Conservation (phyloP, 83 land plant species). For the Isoetes engelmannii region DNA sequence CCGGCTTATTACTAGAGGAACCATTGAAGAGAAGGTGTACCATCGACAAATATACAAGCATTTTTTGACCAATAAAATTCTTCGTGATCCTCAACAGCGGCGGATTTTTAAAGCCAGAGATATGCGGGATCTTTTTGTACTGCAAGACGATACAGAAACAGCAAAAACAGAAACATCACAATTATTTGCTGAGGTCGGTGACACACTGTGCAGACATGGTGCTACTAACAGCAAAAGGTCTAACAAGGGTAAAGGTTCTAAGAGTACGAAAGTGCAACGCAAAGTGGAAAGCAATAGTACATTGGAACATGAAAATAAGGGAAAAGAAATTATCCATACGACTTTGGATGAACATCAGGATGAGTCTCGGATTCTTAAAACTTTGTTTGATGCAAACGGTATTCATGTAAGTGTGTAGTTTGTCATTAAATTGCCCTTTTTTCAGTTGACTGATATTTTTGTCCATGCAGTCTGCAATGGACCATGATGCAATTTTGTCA, state of each 20-base stretch:
- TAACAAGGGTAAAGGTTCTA: not conserved
- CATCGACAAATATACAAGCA: slow-evolving; percentile 96
- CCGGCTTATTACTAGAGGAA: slow-evolving; percentile 85
- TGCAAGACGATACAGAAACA: slow-evolving; percentile 56
- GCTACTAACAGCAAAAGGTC: not conserved
- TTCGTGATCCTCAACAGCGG: slow-evolving; percentile 83
- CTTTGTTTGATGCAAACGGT: slow-evolving; percentile 74
- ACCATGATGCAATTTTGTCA: slow-evolving; percentile 86
- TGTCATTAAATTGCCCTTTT: not conserved
- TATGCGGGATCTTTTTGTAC: slow-evolving; percentile 83
- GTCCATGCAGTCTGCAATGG: slow-evolving; percentile 67
- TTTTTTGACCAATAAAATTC: slow-evolving; percentile 82
- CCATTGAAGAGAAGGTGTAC: slow-evolving; percentile 95
- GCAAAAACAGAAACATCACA: slow-evolving; percentile 78
- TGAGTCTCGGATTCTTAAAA: slow-evolving; percentile 61
- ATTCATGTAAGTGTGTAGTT: slow-evolving; percentile 67
- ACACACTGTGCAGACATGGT: slow-evolving; percentile 16
- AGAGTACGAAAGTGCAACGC: not conserved
- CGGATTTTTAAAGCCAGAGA: slow-evolving; percentile 90
- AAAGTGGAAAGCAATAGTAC: slow-evolving; percentile 26
- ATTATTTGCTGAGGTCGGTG: slow-evolving; percentile 54
- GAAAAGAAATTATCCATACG: not conserved
- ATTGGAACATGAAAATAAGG: slow-evolving; percentile 17
- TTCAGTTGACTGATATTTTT: not conserved
- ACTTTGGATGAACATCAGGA: slow-evolving; percentile 30